phyloP scores from a whole-genome alignment of 1,139 yeast species.

The Yamadazyma membranifaciens region DNA sequence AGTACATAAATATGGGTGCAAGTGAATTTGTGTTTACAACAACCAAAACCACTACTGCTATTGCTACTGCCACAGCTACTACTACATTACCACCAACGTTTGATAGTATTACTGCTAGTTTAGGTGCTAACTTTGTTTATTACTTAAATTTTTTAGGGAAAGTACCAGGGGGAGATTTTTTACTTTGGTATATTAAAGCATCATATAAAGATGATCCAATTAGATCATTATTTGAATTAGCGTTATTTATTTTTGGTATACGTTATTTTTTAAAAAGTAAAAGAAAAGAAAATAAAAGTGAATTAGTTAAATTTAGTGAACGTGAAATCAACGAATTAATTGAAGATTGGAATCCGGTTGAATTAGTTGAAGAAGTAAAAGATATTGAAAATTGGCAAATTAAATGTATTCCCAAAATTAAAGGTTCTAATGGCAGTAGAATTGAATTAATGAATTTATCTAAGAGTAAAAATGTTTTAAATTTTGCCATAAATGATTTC shows the following conservation, averaged over 20 bases:
- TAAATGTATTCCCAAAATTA: constrained; percentile 59
- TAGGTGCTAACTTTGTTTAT: constrained; percentile 34
- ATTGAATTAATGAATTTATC: constrained; percentile 28
- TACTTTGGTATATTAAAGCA: constrained; percentile 76
- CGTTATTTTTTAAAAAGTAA: constrained; percentile 81
- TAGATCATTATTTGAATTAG: constrained; percentile 78
- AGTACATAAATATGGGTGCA: constrained; percentile 9
- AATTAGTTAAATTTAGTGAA: constrained; percentile 60
- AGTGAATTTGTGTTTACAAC: constrained; percentile 18
- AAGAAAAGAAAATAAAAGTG: constrained; percentile 74
- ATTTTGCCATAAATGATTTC: constrained; percentile 65
- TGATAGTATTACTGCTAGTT: constrained; percentile 34
- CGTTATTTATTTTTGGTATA: constrained; percentile 78
- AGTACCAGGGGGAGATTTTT: constrained; percentile 79
- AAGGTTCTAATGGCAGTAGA: constrained; percentile 56
- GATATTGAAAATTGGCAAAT: constrained; percentile 61
- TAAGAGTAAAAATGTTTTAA: constrained; percentile 37
- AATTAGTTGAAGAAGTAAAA: constrained; percentile 58
- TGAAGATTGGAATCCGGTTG: constrained; percentile 90
- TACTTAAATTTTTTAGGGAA: constrained; percentile 36
- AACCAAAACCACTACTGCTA: constrained; percentile 23
- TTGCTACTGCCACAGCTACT: constrained; percentile 27
- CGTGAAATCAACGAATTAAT: constrained; percentile 80
- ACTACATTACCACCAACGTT: constrained; percentile 38
- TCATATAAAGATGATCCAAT: constrained; percentile 94